phyloP scores from a whole-genome alignment of 345 rosid species.

The Isatis tinctoria region DNA sequence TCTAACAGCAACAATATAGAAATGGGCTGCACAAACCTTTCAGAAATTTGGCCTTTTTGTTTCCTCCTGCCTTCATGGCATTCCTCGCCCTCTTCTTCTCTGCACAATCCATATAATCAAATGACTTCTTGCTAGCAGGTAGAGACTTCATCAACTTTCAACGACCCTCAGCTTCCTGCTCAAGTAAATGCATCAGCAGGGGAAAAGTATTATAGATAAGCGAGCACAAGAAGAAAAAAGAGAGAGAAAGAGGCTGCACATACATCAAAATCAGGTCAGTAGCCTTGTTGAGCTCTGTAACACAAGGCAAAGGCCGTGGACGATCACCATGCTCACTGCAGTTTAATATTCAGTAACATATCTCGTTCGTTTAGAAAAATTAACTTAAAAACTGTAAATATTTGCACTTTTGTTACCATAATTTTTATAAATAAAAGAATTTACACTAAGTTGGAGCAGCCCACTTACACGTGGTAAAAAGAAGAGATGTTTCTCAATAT shows the following conservation, averaged over 20 bases:
- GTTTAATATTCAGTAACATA: no score
- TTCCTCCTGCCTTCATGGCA: constrained; percentile 22
- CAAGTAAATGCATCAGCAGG: not conserved
- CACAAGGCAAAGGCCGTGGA: constrained; percentile 55
- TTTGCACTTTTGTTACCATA: no score
- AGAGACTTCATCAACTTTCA: constrained; percentile 69
- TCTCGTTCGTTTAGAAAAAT: no score
- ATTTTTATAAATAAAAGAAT: no score
- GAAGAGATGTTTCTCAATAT: no score
- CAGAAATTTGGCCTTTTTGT: constrained; percentile 28
- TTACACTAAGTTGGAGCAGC: no score
- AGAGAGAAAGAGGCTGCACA: constrained; percentile 9
- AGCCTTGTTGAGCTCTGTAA: constrained; percentile 51
- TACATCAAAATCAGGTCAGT: constrained; percentile 56
- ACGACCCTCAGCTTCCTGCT: constrained; percentile 39
- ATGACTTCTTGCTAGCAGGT: constrained; percentile 43
- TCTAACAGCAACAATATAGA: no score
- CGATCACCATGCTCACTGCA: constrained; percentile 65
- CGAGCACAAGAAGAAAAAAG: not conserved
- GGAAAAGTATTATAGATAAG: not conserved
- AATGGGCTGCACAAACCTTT: constrained; percentile 8
- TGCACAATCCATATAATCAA: constrained; percentile 22
- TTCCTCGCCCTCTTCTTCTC: constrained; percentile 27
- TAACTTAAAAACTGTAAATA: no score
- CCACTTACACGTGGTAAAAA: no score